These are phyloP conservation scores for Kwoniella sp. DNA, from an alignment of 768 basidiomycete genomes.

Conservation along the genomic window DNA sequence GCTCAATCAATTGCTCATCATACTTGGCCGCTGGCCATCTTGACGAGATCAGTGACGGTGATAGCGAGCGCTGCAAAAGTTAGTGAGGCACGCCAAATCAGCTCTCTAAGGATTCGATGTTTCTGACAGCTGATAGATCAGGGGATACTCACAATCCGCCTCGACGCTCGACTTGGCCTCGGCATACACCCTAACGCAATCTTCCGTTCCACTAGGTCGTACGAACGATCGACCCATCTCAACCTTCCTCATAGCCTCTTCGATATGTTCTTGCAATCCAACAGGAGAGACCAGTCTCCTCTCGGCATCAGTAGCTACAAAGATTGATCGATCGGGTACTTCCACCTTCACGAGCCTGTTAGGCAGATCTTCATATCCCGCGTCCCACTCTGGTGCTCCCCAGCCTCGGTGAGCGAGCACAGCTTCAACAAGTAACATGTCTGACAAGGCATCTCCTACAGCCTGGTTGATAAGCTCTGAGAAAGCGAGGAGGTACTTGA, in stretches of 20 bases:
- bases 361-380: slow-evolving; percentile 86
- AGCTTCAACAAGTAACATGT: slow-evolving; percentile 90
- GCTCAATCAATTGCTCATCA: neutral
- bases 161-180: slow-evolving; percentile 75
- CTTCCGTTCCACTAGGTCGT: slow-evolving; percentile 94
- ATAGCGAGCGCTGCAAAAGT: slow-evolving; percentile 24
- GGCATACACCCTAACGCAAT: slow-evolving; percentile 95
- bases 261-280: slow-evolving; percentile 78
- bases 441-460: slow-evolving; percentile 93
- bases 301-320: slow-evolving; percentile 92
- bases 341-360: slow-evolving; percentile 92
- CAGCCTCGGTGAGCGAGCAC: slow-evolving; percentile 88
- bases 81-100: neutral
- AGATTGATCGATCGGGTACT: slow-evolving; percentile 76
- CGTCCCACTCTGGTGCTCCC: slow-evolving; percentile 82
- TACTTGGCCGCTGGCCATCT: slow-evolving; percentile 14
- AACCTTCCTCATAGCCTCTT: slow-evolving; percentile 74
- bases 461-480: slow-evolving; percentile 93
- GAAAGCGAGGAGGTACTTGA: slow-evolving; percentile 74
- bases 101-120: too few relatives aligned
- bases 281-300: slow-evolving; percentile 77
- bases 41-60: slow-evolving; percentile 31
- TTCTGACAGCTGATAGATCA: too few relatives aligned
- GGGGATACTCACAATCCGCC: slow-evolving; percentile 82
- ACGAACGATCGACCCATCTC: slow-evolving; percentile 90